These are phyloP conservation scores for Sungouiozyma ichnusensis DNA, from an alignment of 805 yeast genomes.

Conservation along the genomic window DNA sequence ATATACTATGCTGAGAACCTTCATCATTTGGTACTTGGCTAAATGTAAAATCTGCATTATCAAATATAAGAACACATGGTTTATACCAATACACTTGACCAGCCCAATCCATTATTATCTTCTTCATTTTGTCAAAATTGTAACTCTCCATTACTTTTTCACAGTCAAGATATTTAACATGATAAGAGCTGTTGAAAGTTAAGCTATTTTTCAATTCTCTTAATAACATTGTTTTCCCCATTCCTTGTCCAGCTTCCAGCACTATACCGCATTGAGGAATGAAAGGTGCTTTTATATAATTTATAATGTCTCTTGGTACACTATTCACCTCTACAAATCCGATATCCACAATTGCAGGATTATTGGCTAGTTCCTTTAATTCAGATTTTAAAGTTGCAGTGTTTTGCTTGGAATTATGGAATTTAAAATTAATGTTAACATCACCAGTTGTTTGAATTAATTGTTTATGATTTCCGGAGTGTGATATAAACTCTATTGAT, in stretches of 20 bases:
- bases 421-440: background rate
- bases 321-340: background rate
- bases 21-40: conserved; percentile 40
- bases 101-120: conserved; percentile 34
- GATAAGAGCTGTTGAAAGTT: conserved; percentile 24
- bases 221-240: conserved; percentile 63
- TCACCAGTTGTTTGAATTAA: background rate
- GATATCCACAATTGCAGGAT: background rate
- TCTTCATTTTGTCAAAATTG: conserved; percentile 31
- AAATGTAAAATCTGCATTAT: conserved; percentile 64
- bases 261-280: conserved; percentile 38
- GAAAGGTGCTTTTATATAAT: conserved; percentile 13
- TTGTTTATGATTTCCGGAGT: conserved; percentile 1
- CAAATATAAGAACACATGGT: conserved; percentile 66
- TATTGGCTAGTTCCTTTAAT: background rate
- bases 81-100: conserved; percentile 57
- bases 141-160: conserved; percentile 33
- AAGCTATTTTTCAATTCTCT: conserved; percentile 30
- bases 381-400: background rate
- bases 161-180: conserved; percentile 39
- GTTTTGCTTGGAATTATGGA: background rate
- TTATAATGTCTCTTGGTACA: conserved; percentile 3
- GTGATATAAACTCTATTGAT: conserved; percentile 8
- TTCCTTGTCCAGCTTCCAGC: conserved; percentile 65
- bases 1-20: conserved; percentile 41